phyloP scores from a whole-genome alignment of 2,329 filamentous ascomycete species.

The Trichophyton rubrum region DNA sequence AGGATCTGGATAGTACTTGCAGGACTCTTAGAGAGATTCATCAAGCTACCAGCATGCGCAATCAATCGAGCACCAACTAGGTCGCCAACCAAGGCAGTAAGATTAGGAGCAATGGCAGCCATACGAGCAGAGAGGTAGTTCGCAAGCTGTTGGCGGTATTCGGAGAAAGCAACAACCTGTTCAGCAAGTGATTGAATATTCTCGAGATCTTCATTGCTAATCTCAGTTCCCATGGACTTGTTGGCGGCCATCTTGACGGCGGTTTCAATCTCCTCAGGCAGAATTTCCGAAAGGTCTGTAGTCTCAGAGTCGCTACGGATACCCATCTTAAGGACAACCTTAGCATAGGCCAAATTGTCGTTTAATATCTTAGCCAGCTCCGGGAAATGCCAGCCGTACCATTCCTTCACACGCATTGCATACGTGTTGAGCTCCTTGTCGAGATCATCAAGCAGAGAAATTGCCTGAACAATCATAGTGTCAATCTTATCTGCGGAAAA shows the following conservation, averaged over 20 bases:
- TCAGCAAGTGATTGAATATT: constrained; percentile 87
- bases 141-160: constrained; percentile 78
- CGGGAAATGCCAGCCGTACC: constrained; percentile 99
- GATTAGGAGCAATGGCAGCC: constrained; percentile 91
- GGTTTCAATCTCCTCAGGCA: constrained; percentile 87
- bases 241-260: constrained; percentile 90
- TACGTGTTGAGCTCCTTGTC: constrained; percentile 99
- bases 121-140: constrained; percentile 86
- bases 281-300: constrained; percentile 72
- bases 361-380: constrained; percentile 95
- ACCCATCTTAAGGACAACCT: constrained; percentile 76
- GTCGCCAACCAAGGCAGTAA: constrained; percentile 85
- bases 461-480: constrained; percentile 97
- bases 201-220: constrained; percentile 79
- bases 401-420: constrained; percentile 98
- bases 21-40: constrained; percentile 88
- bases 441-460: constrained; percentile 83
- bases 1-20: constrained; percentile 96
- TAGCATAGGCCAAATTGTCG: constrained; percentile 89
- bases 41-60: constrained; percentile 83
- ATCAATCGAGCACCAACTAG: constrained; percentile 91
- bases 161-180: constrained; percentile 82
- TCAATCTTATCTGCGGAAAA: constrained; percentile 98
- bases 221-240: constrained; percentile 97
- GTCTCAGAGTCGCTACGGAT: constrained; percentile 69